These are phyloP conservation scores for Fraxinus latifolia DNA, from an alignment of 305 asterid species.

Conservation along the genomic window DNA sequence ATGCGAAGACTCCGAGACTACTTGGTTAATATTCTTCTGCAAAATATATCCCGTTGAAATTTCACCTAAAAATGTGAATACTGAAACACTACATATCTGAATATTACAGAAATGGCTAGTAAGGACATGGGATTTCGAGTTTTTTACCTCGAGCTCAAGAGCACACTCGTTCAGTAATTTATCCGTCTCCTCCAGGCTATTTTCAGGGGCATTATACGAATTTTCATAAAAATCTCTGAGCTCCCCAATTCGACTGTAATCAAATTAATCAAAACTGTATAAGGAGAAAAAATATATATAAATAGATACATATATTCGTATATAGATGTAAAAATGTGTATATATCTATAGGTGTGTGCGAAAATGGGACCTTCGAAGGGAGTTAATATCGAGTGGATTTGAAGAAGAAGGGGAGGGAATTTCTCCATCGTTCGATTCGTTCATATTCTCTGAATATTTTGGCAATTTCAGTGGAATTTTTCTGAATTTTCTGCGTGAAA, in stretches of 20 bases:
- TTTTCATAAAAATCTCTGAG: conserved; percentile 39
- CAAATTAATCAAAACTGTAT: not conserved
- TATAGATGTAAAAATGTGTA: not conserved
- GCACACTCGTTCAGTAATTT: conserved; percentile 37
- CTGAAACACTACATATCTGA: not conserved
- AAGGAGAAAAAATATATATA: not conserved
- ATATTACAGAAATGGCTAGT: not conserved
- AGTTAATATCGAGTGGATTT: conserved; percentile 29
- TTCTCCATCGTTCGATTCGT: conserved; percentile 28
- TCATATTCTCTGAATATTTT: conserved; percentile 25
- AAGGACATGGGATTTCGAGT: not conserved
- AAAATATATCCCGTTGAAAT: conserved; percentile 4
- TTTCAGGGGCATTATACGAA: conserved; percentile 16
- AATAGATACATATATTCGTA: not conserved
- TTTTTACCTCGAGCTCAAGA: conserved; percentile 50
- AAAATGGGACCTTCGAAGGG: conserved; percentile 45
- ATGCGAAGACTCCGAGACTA: conserved; percentile 40
- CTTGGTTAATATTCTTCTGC: conserved; percentile 48
- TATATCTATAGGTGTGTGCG: not conserved
- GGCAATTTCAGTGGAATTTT: not conserved
- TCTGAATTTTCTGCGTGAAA: not conserved
- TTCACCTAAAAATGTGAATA: not conserved
- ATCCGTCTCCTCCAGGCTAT: conserved; percentile 36
- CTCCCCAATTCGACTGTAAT: conserved; percentile 54
- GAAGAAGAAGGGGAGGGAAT: conserved; percentile 23